Conservation (phyloP, 345 rosid species). For the Cardiospermum halicacabum region DNA sequence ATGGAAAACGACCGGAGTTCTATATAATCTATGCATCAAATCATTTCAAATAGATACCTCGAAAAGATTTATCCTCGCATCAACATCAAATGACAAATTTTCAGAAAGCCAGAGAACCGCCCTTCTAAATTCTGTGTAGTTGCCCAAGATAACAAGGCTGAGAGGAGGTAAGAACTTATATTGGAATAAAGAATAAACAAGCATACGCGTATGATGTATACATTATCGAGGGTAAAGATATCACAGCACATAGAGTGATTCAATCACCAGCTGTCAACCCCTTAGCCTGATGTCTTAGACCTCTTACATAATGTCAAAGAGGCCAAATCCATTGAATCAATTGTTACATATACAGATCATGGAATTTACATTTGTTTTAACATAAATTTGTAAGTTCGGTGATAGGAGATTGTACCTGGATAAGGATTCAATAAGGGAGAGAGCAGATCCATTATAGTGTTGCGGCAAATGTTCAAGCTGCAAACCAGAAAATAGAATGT, state of each 20-base stretch:
- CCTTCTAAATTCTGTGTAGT: conserved; percentile 78
- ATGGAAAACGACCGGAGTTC: neutral
- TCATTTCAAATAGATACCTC: conserved; percentile 47
- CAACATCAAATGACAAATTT: conserved; percentile 69
- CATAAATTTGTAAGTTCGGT: neutral
- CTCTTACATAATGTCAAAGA: neutral
- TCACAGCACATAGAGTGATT: too few relatives aligned
- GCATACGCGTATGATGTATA: neutral
- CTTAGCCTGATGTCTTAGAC: too few relatives aligned
- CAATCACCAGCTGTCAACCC: too few relatives aligned
- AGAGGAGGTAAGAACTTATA: conserved; percentile 7
- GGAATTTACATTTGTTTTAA: too few relatives aligned
- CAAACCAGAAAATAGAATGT: conserved; percentile 27
- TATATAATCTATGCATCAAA: neutral
- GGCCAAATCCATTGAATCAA: neutral
- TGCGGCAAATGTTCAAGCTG: conserved; percentile 91
- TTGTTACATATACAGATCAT: neutral
- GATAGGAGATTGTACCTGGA: conserved; percentile 51
- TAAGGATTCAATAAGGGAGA: conserved; percentile 82
- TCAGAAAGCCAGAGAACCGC: conserved; percentile 86
- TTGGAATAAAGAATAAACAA: conserved; percentile 13
- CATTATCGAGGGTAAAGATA: too few relatives aligned
- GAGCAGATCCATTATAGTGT: conserved; percentile 85
- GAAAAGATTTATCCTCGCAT: conserved; percentile 88
- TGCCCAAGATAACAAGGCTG: conserved; percentile 92